A percentile compares a stretch with the other conserved stretches of the same genome.
Evolutionary conservation across 345 rosid species (phyloP).

Genomic region (Arabidopsis arenosa): DNA sequence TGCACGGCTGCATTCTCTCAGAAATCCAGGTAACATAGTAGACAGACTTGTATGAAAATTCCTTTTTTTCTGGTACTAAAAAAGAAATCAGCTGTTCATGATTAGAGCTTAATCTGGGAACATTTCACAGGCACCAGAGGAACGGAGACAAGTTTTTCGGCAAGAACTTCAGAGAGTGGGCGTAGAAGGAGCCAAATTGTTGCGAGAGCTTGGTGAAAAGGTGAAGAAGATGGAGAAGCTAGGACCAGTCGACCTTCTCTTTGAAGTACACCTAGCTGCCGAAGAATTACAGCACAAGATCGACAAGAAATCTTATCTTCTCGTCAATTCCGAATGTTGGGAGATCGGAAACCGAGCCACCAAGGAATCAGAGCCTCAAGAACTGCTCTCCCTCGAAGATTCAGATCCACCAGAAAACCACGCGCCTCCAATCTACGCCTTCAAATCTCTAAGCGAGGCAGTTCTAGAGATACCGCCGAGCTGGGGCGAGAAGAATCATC

Average conservation of each 20-base stretch:
- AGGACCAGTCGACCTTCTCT: constrained; percentile 65
- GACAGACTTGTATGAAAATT: not conserved
- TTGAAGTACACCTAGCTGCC: constrained; percentile 71
- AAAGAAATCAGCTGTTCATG: not conserved
- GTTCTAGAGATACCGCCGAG: constrained; percentile 51
- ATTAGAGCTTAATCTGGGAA: not conserved
- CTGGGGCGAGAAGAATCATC: constrained; percentile 44
- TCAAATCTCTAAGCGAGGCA: constrained; percentile 79
- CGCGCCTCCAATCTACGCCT: constrained; percentile 50
- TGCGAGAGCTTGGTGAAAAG: constrained; percentile 77
- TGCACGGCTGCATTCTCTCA: constrained; percentile 94
- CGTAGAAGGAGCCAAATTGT: constrained; percentile 68
- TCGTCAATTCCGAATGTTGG: constrained; percentile 87
- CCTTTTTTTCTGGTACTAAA: not conserved
- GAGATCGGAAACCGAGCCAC: constrained; percentile 67
- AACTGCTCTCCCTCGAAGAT: constrained; percentile 56
- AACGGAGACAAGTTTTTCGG: constrained; percentile 70
- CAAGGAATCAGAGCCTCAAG: constrained; percentile 58
- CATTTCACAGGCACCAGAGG: constrained; percentile 73
- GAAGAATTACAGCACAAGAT: constrained; percentile 77
- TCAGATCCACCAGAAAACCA: constrained; percentile 29
- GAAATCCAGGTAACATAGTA: constrained; percentile 78
- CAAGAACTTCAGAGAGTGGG: constrained; percentile 75
- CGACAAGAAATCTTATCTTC: constrained; percentile 82
- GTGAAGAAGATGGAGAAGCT: constrained; percentile 87